These are phyloP conservation scores for Aureobasidium sp. DNA, from an alignment of 2,329 filamentous ascomycete genomes.

Conservation along the genomic window DNA sequence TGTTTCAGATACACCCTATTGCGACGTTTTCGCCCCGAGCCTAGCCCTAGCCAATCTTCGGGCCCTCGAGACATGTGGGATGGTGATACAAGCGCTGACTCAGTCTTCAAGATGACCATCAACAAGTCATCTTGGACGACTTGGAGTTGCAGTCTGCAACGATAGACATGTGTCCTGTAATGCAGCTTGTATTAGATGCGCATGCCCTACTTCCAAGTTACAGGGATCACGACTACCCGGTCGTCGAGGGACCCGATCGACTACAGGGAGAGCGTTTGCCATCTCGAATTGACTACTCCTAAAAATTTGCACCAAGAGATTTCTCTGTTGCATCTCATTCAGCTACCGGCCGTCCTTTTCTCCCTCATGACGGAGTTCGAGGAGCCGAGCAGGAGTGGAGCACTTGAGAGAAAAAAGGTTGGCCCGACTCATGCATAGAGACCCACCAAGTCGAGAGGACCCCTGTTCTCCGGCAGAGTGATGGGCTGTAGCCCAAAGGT, in stretches of 20 bases:
- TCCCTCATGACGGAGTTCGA: background rate
- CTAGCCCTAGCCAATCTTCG: background rate
- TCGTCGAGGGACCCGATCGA: background rate
- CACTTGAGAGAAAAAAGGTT: background rate
- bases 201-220: background rate
- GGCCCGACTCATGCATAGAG: conserved; percentile 4
- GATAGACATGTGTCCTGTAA: background rate
- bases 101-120: background rate
- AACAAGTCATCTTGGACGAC: background rate
- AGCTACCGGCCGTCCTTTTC: background rate
- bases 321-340: background rate
- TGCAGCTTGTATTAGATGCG: background rate
- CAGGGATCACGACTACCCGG: background rate
- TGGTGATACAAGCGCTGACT: background rate
- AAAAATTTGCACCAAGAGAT: background rate
- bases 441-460: background rate
- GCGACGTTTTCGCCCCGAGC: background rate
- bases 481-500: too few relatives aligned
- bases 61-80: background rate
- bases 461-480: background rate
- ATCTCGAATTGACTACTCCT: background rate
- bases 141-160: background rate
- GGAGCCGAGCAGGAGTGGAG: background rate
- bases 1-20: background rate
- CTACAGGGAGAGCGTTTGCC: background rate